Evolutionary conservation across 192 early-diverging fungal species (phyloP).

Genomic region (Backusella macrospora): DNA sequence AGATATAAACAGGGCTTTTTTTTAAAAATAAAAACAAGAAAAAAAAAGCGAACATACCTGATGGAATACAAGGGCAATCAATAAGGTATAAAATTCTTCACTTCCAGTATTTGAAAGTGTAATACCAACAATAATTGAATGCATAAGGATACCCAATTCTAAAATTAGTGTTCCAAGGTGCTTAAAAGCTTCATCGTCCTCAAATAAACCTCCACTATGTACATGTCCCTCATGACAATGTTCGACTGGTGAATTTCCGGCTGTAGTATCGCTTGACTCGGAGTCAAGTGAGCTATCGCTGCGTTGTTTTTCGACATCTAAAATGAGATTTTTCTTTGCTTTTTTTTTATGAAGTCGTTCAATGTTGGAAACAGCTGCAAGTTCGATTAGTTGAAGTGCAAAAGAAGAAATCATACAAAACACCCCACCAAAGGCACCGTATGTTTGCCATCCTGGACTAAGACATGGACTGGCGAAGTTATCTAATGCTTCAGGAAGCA

Average conservation of each 20-base stretch:
- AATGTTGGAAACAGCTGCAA: constrained; percentile 42
- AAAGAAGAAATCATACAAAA: constrained; percentile 68
- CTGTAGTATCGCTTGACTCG: background rate
- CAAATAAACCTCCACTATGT: constrained; percentile 25
- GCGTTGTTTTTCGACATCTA: constrained; percentile 26
- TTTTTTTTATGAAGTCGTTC: constrained; percentile 19
- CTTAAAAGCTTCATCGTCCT: constrained; percentile 36
- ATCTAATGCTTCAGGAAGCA: constrained; percentile 63
- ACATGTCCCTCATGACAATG: constrained; percentile 21
- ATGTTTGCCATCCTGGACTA: constrained; percentile 45
- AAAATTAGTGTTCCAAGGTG: constrained; percentile 63
- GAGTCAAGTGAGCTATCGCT: background rate
- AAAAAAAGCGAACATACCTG: constrained; percentile 51
- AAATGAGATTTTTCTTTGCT: background rate
- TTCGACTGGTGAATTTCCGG: background rate
- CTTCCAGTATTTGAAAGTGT: constrained; percentile 65
- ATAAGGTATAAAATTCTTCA: constrained; percentile 58
- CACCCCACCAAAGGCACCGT: constrained; percentile 55
- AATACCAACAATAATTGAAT: constrained; percentile 80
- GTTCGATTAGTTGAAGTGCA: constrained; percentile 68
- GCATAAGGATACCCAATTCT: constrained; percentile 75
- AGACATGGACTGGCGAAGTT: constrained; percentile 62
- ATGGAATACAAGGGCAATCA: constrained; percentile 75
- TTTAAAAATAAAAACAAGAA: background rate
- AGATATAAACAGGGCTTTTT: background rate